Conservation (phyloP, 1,139 yeast genomes). For the Lodderomyces orthopsilosis region DNA sequence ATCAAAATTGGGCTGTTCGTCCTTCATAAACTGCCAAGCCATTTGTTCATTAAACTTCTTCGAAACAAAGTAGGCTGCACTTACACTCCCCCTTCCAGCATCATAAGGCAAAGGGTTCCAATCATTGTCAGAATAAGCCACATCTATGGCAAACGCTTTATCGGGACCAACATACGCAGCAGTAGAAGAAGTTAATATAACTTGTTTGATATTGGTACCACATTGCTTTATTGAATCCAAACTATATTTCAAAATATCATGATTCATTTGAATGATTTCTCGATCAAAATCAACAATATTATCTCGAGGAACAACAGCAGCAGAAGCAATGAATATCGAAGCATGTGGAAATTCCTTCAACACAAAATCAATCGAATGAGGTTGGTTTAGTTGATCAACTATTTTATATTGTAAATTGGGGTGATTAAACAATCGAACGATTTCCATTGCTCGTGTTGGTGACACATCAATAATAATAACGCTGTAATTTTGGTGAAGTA, state of each 20-base stretch:
- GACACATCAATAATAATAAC: conserved; percentile 64
- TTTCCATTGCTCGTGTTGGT: conserved; percentile 43
- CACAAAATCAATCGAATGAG: conserved; percentile 50
- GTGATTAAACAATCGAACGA: conserved; percentile 22
- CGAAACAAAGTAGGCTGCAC: conserved; percentile 20
- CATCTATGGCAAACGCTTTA: conserved; percentile 10
- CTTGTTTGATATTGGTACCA: conserved; percentile 24
- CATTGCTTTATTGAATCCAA: conserved; percentile 21
- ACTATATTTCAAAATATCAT: conserved; percentile 25
- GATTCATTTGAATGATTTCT: conserved; percentile 20
- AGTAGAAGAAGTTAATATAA: conserved; percentile 31
- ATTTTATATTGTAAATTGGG: conserved; percentile 30
- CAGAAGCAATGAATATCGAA: conserved; percentile 49
- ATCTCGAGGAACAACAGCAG: conserved; percentile 23
- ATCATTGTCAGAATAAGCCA: conserved; percentile 19
- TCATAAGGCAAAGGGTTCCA: conserved; percentile 31
- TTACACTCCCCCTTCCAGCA: conserved; percentile 11
- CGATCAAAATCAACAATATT: conserved; percentile 20
- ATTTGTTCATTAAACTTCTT: conserved; percentile 25
- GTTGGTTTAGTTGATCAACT: conserved; percentile 47
- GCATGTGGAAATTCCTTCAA: conserved; percentile 46
- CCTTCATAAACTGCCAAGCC: conserved; percentile 23
- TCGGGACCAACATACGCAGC: conserved; percentile 19
- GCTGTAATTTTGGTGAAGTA: conserved; percentile 36
- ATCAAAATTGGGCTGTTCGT: conserved; percentile 19